phyloP scores from a whole-genome alignment of 192 early-diverging fungal genomes.

The Mortierella claussenii region DNA sequence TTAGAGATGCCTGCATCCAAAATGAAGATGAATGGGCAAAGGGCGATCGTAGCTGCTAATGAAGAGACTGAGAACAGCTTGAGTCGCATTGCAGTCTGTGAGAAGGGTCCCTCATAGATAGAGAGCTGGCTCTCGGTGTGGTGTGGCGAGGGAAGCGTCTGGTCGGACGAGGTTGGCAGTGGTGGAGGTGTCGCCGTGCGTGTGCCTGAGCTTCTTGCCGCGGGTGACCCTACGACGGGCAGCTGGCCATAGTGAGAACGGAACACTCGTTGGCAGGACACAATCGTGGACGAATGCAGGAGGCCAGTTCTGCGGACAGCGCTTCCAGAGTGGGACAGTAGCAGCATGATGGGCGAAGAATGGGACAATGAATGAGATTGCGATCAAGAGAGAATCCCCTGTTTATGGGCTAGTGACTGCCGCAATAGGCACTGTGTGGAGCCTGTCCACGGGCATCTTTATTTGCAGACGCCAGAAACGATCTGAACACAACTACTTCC shows the following conservation, averaged over 20 bases:
- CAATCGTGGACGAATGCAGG: background rate
- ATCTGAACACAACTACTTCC: too few species aligned
- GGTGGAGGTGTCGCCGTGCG: conserved; percentile 5
- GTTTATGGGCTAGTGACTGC: too few species aligned
- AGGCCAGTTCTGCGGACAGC: conserved; percentile 13
- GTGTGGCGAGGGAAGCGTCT: conserved; percentile 17
- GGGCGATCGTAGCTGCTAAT: conserved; percentile 57
- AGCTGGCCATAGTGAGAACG: conserved; percentile 41
- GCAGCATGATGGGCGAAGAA: background rate
- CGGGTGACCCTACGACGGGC: conserved; percentile 24
- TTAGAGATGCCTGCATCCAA: conserved; percentile 62
- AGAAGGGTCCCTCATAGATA: conserved; percentile 64
- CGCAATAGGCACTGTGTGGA: too few species aligned
- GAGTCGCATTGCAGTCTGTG: conserved; percentile 60
- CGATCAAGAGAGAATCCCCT: background rate
- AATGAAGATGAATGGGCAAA: conserved; percentile 64
- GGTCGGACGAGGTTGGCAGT: background rate
- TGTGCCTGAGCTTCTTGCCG: background rate
- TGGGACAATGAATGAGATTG: background rate
- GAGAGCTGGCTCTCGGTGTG: conserved; percentile 31
- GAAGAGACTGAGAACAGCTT: conserved; percentile 68
- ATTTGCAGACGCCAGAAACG: too few species aligned
- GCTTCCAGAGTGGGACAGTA: conserved; percentile 12
- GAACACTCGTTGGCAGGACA: background rate
- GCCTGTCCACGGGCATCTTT: too few species aligned